Base-by-base conservation (phyloP, 2,329 filamentous ascomycete species). In the Aspergillus sp. region DNA sequence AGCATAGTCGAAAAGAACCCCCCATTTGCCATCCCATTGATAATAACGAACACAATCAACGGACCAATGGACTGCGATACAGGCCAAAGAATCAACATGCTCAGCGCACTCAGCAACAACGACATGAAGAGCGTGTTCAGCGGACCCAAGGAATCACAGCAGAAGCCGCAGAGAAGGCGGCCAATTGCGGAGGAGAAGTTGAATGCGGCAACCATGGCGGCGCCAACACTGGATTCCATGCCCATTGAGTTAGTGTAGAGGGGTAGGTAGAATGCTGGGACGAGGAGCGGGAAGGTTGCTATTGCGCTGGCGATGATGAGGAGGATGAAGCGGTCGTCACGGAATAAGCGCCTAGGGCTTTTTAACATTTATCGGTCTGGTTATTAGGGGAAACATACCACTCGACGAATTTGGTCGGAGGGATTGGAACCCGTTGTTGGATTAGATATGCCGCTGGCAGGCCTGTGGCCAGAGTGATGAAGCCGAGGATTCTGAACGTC, bases 1-100 rank as follows among this genome's bases (percentile, higher is more conserved):
- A 82, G 82, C 71, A 84, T 82, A 0, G 77, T 78, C 1, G 77
- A 75, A 57, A 85, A 84, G 67, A 84, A 84, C 0, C 77, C 80
- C 0, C 82, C 82, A 54, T 83, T 84, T 4, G 77, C 73, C 33
- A 75, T 65, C 0, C 82, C 82, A 52, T 83, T 84, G 19, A 84
- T 64, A 5, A 83, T 67, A 7, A 78, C 78, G 56, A 85, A 85
- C 0, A 75, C 62, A 13, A 78, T 64, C 23, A 84, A 59, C 0
- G 80, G 79, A 0, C 66, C 77, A 1, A 84, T 60, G 0, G 75
- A 74, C 7, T 68, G 76, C 1, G 78, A 80, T 0, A 79, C 72
- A 0, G 82, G 81, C 82, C 81, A 84, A 2, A 84, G 67, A 1
- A 76, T 74, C 12, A 84, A 66, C 72, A 83, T 81, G 47, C 78